Conservation (phyloP, 2,329 filamentous ascomycete genomes). For the Aspergillus versicolor region DNA sequence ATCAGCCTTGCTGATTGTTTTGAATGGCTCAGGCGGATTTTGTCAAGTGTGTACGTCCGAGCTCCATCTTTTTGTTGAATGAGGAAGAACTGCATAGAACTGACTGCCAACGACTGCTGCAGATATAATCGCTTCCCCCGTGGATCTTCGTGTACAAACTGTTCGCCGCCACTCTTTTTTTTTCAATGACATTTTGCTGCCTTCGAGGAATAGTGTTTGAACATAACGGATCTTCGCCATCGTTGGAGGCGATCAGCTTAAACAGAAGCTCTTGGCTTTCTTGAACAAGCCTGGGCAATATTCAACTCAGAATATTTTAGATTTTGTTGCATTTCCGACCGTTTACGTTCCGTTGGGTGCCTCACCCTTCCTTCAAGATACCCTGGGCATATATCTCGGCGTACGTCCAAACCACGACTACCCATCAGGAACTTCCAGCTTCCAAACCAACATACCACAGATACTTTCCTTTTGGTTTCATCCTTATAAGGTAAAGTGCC, state of each 20-base stretch:
- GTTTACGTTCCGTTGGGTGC: background rate
- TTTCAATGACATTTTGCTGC: constrained; percentile 10
- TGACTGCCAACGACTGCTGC: constrained; percentile 5
- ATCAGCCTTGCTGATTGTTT: constrained; percentile 13
- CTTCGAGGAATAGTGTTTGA: background rate
- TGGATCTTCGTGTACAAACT: constrained; percentile 5
- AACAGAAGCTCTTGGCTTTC: background rate
- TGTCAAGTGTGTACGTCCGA: constrained; percentile 29
- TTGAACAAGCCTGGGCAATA: background rate
- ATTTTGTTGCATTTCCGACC: background rate
- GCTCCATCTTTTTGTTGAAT: constrained; percentile 4
- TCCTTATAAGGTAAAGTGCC: constrained; percentile 11
- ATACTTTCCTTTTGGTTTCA: background rate
- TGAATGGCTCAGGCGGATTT: constrained; percentile 23
- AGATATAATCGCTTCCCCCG: constrained; percentile 17
- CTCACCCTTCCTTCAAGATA: background rate
- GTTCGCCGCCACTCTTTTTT: constrained; percentile 14
- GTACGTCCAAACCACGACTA: background rate
- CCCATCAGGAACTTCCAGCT: background rate
- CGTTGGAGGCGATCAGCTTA: constrained; percentile 5
- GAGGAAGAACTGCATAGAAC: constrained; percentile 4
- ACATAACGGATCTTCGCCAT: constrained; percentile 2
- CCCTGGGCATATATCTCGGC: background rate
- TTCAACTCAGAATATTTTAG: background rate
- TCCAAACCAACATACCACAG: background rate